Evolutionary conservation across 768 basidiomycete genomes (phyloP).

Genomic region (Amanita jacksonii): DNA sequence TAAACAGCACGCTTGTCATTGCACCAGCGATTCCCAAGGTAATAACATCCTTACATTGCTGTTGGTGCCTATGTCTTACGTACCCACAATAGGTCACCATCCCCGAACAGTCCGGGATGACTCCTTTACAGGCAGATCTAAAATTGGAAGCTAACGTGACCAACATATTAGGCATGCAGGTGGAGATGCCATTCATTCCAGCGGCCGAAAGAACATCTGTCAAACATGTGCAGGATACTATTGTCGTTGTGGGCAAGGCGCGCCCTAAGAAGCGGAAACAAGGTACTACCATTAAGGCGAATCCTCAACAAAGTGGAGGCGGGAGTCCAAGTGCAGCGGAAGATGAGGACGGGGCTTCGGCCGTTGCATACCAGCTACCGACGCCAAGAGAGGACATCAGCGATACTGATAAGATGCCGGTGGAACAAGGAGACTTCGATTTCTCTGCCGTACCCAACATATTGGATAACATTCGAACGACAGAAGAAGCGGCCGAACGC

Average conservation of each 20-base stretch:
- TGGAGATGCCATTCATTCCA: constrained; percentile 76
- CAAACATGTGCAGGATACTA: constrained; percentile 42
- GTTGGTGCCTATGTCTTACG: not conserved
- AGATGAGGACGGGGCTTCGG: no score
- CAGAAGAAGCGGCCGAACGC: constrained; percentile 25
- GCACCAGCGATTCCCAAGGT: constrained; percentile 44
- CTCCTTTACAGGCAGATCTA: constrained; percentile 10
- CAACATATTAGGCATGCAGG: constrained; percentile 32
- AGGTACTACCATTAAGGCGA: constrained; percentile 6
- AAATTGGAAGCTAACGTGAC: constrained; percentile 11
- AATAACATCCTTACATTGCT: not conserved
- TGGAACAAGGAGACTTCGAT: constrained; percentile 48
- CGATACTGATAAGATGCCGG: constrained; percentile 9
- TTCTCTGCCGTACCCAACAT: constrained; percentile 63
- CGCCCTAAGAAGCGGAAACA: constrained; percentile 61
- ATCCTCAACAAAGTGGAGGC: not conserved
- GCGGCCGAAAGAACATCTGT: constrained; percentile 31
- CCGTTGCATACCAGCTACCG: no score
- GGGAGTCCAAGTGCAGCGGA: constrained; percentile 9
- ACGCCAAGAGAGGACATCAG: no score
- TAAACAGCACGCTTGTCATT: constrained; percentile 57
- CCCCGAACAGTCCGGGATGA: constrained; percentile 9
- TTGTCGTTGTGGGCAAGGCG: constrained; percentile 63
- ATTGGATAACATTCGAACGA: constrained; percentile 44
- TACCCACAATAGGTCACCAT: constrained; percentile 4